Percentiles rank a stretch among this genome's conserved stretches.
These are phyloP conservation scores for barley (Hordeum vulgare) DNA, from an alignment of 176 grass and related monocot genomes.

Conservation along the genomic window DNA sequence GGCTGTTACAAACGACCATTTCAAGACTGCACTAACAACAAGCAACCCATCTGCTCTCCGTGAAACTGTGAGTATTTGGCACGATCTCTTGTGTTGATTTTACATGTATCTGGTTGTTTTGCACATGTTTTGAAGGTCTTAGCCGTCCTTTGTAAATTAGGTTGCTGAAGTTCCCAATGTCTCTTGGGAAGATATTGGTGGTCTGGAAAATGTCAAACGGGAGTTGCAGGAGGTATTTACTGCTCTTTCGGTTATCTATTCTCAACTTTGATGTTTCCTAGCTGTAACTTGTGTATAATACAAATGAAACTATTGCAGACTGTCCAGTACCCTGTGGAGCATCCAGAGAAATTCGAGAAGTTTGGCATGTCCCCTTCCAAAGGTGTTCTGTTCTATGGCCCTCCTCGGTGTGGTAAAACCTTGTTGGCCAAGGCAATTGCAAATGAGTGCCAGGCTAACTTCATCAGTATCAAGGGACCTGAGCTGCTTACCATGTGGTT, in stretches of 20 bases:
- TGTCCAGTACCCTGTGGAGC: too few relatives aligned
- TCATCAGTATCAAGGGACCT: too few relatives aligned
- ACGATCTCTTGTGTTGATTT: not conserved
- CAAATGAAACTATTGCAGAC: too few relatives aligned
- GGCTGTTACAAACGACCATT: conserved; percentile 86
- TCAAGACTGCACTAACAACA: conserved; percentile 78
- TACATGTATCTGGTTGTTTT: not conserved
- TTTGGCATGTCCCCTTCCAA: too few relatives aligned
- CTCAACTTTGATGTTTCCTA: not conserved
- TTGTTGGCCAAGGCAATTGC: too few relatives aligned
- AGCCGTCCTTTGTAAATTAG: conserved; percentile 15
- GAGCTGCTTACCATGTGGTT: too few relatives aligned
- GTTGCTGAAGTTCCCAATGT: conserved; percentile 73
- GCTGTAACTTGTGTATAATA: too few relatives aligned
- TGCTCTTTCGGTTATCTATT: not conserved
- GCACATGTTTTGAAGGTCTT: conserved; percentile 1
- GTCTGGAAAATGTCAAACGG: conserved; percentile 66
- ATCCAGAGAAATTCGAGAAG: too few relatives aligned
- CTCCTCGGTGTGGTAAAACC: too few relatives aligned
- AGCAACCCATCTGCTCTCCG: conserved; percentile 82
- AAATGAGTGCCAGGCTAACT: too few relatives aligned
- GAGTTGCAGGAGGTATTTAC: conserved; percentile 61
- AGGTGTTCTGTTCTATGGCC: too few relatives aligned
- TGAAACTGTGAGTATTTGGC: conserved; percentile 54
- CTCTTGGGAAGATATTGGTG: conserved; percentile 61